phyloP scores from a whole-genome alignment of 495 filamentous ascomycete genomes.

The Acidiella bohemica region DNA sequence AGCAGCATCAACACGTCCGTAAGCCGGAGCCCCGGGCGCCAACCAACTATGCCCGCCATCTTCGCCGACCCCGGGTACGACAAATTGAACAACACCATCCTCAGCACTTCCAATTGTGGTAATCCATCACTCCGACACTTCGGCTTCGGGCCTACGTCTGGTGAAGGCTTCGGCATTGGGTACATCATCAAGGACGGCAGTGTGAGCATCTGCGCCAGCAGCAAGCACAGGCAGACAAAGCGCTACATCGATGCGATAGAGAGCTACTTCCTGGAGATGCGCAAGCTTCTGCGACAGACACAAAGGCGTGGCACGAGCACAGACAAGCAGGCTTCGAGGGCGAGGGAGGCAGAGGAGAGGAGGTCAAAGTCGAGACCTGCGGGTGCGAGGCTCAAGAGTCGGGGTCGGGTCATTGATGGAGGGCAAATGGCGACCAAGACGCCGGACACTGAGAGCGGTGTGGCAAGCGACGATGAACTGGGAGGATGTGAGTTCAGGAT shows the following conservation, averaged over 20 bases:
- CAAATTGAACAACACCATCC: constrained; percentile 82
- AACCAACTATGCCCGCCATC: constrained; percentile 49
- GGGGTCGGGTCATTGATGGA: constrained; percentile 41
- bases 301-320: constrained; percentile 42
- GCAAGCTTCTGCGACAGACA: constrained; percentile 61
- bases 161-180: constrained; percentile 91
- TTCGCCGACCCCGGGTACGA: constrained; percentile 90
- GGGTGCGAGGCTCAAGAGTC: constrained; percentile 35
- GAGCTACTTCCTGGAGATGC: constrained; percentile 76
- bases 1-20: constrained; percentile 20
- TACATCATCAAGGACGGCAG: constrained; percentile 98
- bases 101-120: constrained; percentile 96
- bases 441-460: constrained; percentile 37
- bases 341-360: constrained; percentile 49
- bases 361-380: no score
- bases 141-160: constrained; percentile 88
- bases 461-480: constrained; percentile 70
- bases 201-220: constrained; percentile 81
- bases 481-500: constrained; percentile 65
- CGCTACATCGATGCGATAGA: constrained; percentile 83
- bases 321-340: constrained; percentile 42
- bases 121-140: constrained; percentile 95
- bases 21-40: constrained; percentile 25
- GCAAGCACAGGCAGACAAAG: constrained; percentile 83
- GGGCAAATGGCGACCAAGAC: constrained; percentile 37